Percentiles rank a stretch among this genome's conserved stretches.
phyloP scores from a whole-genome alignment of 2,329 filamentous ascomycete species.

The Clonostachys rhizophaga region DNA sequence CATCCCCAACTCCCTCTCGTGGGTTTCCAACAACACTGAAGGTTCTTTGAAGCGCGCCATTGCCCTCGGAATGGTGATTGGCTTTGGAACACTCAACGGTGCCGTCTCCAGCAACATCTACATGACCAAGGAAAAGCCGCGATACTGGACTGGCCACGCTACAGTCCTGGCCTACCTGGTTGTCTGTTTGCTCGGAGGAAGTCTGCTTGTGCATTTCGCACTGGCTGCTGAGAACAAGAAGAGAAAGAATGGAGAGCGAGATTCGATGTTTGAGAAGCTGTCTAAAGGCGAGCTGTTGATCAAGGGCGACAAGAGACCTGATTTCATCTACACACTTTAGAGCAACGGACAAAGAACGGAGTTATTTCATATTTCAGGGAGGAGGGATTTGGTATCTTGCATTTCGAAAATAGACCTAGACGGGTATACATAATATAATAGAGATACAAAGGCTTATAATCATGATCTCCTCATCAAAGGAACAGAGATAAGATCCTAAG shows the following conservation, averaged over 20 bases:
- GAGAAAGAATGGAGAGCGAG: constrained; percentile 48
- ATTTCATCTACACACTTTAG: constrained; percentile 26
- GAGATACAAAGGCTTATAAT: too few species aligned
- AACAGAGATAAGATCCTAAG: too few species aligned
- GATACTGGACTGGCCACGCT: constrained; percentile 47
- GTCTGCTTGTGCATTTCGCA: constrained; percentile 53
- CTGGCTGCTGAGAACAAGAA: constrained; percentile 56
- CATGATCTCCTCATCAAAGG: too few species aligned
- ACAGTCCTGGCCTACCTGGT: constrained; percentile 60
- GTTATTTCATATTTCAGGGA: too few species aligned
- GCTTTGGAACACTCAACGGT: constrained; percentile 52
- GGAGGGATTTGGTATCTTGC: too few species aligned
- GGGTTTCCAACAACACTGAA: constrained; percentile 76
- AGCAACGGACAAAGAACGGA: too few species aligned
- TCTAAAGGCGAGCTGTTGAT: constrained; percentile 47
- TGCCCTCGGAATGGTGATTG: constrained; percentile 62
- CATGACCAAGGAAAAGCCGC: constrained; percentile 16
- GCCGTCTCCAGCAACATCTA: constrained; percentile 68
- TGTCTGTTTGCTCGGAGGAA: constrained; percentile 60
- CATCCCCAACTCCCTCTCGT: constrained; percentile 73
- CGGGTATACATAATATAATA: too few species aligned
- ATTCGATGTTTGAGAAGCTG: constrained; percentile 50
- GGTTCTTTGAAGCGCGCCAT: constrained; percentile 58
- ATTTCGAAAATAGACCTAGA: too few species aligned
- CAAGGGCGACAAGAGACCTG: constrained; percentile 47